A percentile compares a stretch with the other conserved stretches of the same genome.
Evolutionary conservation across 2,329 filamentous ascomycete species (phyloP).

Genomic region (Huntiella decipiens): DNA sequence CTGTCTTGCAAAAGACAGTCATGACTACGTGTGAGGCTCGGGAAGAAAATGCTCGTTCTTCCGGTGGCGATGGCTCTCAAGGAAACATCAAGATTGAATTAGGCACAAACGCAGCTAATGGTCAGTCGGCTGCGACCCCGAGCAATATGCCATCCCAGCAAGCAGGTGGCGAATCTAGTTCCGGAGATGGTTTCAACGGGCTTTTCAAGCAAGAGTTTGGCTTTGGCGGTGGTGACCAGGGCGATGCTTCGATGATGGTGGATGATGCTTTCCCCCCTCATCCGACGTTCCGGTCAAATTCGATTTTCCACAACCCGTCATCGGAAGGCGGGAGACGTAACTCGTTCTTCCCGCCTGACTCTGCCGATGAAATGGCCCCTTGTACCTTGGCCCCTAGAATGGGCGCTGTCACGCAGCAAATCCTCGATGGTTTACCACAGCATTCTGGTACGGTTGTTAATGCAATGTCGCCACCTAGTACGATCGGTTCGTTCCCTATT

Average conservation of each 20-base stretch:
- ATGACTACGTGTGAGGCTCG: slow-evolving; percentile 66
- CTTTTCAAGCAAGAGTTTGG: slow-evolving; percentile 10
- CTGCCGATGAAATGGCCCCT: slow-evolving; percentile 13
- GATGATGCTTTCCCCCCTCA: slow-evolving; percentile 17
- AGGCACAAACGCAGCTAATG: too few species aligned
- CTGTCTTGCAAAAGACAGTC: slow-evolving; percentile 69
- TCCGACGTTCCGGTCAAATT: slow-evolving; percentile 44
- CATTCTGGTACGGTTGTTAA: background rate
- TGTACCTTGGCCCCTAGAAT: slow-evolving; percentile 7
- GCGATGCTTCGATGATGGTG: slow-evolving; percentile 2
- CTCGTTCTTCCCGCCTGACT: slow-evolving; percentile 45
- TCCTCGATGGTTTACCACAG: slow-evolving; percentile 9
- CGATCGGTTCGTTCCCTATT: slow-evolving; percentile 5
- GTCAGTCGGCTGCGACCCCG: too few species aligned
- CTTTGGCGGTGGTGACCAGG: slow-evolving; percentile 4
- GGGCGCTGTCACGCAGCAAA: slow-evolving; percentile 8
- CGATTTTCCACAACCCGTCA: slow-evolving; percentile 43
- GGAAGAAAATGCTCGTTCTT: slow-evolving; percentile 14
- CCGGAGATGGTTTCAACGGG: background rate
- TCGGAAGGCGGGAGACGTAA: slow-evolving; percentile 39
- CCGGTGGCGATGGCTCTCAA: too few species aligned
- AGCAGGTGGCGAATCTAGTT: too few species aligned
- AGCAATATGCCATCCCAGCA: too few species aligned
- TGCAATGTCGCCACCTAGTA: slow-evolving; percentile 3
- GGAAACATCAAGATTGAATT: too few species aligned